Evolutionary conservation across 2,329 filamentous ascomycete species (phyloP).

Genomic region (Spiromastix sp.): DNA sequence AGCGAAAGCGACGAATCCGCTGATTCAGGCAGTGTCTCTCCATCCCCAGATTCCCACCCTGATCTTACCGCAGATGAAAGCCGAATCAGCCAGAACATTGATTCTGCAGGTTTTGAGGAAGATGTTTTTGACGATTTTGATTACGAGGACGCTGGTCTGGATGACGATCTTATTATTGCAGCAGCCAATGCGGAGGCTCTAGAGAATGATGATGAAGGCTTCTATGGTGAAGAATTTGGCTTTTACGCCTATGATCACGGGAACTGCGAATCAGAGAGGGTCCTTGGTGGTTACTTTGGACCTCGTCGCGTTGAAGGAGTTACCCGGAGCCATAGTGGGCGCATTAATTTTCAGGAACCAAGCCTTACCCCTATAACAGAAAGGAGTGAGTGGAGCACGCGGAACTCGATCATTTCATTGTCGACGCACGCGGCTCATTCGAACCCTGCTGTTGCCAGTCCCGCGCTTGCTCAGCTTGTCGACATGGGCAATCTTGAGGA

Average conservation of each 20-base stretch:
- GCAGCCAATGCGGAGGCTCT: slow-evolving; percentile 90
- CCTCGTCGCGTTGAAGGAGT: slow-evolving; percentile 55
- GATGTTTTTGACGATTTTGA: slow-evolving; percentile 37
- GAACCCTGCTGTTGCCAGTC: slow-evolving; percentile 51
- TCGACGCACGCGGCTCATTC: slow-evolving; percentile 40
- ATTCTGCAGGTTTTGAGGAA: slow-evolving; percentile 29
- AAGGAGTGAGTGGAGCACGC: slow-evolving; percentile 87
- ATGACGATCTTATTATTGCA: slow-evolving; percentile 85
- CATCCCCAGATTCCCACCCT: slow-evolving; percentile 30
- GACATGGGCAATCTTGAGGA: slow-evolving; percentile 49
- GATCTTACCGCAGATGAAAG: slow-evolving; percentile 41
- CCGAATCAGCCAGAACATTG: slow-evolving; percentile 37
- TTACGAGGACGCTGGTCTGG: slow-evolving; percentile 55
- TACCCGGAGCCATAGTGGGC: slow-evolving; percentile 59
- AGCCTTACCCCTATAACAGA: slow-evolving; percentile 95
- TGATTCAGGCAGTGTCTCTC: slow-evolving; percentile 24
- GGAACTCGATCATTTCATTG: slow-evolving; percentile 79
- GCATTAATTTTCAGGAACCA: slow-evolving; percentile 67
- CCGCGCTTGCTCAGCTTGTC: slow-evolving; percentile 68
- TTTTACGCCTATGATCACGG: slow-evolving; percentile 63
- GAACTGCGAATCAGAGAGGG: slow-evolving; percentile 46
- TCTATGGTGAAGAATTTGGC: slow-evolving; percentile 93
- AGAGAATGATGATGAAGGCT: slow-evolving; percentile 83
- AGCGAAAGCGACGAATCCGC: slow-evolving; percentile 34
- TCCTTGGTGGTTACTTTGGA: slow-evolving; percentile 83